A percentile compares a stretch with the other conserved stretches of the same genome.
Conservation (phyloP, 305 asterid genomes). For the Fraxinus latifolia region DNA sequence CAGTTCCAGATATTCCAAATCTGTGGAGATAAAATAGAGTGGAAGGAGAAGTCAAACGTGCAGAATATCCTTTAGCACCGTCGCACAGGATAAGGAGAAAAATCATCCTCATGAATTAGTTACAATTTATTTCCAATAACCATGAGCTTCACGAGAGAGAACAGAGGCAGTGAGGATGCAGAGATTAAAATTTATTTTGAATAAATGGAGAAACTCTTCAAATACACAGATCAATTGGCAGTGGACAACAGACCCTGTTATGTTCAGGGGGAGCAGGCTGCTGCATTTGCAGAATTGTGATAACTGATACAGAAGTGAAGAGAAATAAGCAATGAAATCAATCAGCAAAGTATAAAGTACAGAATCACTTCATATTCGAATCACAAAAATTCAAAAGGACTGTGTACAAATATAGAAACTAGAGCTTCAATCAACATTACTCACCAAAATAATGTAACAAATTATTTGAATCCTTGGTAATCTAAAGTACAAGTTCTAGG, state of each 20-base stretch:
- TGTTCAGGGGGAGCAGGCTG: background rate
- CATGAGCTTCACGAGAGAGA: background rate
- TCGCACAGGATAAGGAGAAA: background rate
- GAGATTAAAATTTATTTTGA: background rate
- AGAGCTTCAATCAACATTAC: background rate
- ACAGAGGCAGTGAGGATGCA: background rate
- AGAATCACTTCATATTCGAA: background rate
- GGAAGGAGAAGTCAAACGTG: background rate
- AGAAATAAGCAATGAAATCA: background rate
- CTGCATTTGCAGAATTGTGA: background rate
- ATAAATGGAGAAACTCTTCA: background rate
- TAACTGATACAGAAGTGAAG: background rate
- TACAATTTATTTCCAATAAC: background rate
- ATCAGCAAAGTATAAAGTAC: background rate
- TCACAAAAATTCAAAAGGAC: background rate
- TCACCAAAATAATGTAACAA: background rate
- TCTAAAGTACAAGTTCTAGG: background rate
- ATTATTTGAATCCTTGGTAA: background rate
- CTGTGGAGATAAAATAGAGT: background rate
- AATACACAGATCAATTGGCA: background rate
- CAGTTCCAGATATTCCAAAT: background rate
- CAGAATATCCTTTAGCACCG: background rate
- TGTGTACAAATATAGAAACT: background rate
- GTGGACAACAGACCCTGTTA: background rate
- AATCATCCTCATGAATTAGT: background rate